Conservation (phyloP, 805 yeast species). For the Jamesozyma hellenica region DNA sequence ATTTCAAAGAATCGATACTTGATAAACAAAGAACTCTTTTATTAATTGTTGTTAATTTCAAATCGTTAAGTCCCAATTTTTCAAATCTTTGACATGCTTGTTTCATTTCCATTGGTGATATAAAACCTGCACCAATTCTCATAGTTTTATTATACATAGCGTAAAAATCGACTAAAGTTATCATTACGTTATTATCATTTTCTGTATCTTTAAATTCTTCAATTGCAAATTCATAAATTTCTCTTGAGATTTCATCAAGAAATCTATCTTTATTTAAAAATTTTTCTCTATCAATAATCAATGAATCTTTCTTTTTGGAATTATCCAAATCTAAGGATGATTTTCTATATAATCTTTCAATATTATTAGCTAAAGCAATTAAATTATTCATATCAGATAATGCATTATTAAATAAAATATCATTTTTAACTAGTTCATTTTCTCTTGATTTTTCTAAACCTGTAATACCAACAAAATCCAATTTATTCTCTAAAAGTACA, state of each 20-base stretch:
- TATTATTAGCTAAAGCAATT: constrained; percentile 68
- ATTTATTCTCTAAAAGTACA: constrained; percentile 16
- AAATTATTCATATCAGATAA: constrained; percentile 66
- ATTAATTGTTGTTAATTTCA: constrained; percentile 30
- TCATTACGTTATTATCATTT: constrained; percentile 24
- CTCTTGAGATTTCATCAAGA: constrained; percentile 64
- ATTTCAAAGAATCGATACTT: constrained; percentile 24
- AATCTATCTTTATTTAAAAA: constrained; percentile 34
- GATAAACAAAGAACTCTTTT: constrained; percentile 30
- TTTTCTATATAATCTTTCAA: constrained; percentile 42
- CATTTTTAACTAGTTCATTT: constrained; percentile 45
- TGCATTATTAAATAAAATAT: constrained; percentile 53
- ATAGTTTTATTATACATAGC: constrained; percentile 55
- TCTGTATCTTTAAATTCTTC: constrained; percentile 43
- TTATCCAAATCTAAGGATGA: too few species aligned
- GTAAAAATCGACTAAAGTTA: constrained; percentile 53
- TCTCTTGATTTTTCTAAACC: constrained; percentile 54
- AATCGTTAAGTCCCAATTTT: constrained; percentile 39
- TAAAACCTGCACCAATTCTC: constrained; percentile 53
- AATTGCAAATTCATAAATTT: constrained; percentile 57
- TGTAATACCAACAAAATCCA: constrained; percentile 52
- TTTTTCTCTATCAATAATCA: constrained; percentile 29
- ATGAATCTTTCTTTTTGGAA: constrained; percentile 19
- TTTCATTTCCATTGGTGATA: constrained; percentile 59
- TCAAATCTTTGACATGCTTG: constrained; percentile 53